Conservation (phyloP, 148 eudicot genomes). For the Tetragonia tetragonoides region DNA sequence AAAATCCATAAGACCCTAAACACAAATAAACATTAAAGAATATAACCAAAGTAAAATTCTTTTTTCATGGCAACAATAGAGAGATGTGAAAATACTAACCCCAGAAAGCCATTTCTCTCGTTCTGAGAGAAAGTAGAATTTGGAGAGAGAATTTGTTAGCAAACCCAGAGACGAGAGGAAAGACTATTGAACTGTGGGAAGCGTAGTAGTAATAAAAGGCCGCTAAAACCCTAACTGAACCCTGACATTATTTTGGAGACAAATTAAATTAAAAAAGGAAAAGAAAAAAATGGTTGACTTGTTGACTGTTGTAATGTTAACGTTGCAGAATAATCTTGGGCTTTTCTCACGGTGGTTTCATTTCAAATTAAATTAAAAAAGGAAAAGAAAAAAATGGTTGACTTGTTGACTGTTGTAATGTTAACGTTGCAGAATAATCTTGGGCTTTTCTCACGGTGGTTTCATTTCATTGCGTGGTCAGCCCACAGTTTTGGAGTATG, state of each 20-base stretch:
- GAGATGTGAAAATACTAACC: constrained; percentile 16
- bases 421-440: constrained; percentile 8
- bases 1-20: not conserved
- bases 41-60: not conserved
- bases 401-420: not conserved
- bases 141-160: not conserved
- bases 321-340: not conserved
- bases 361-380: not conserved
- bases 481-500: no score
- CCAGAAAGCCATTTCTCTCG: constrained; percentile 37
- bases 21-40: not conserved
- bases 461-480: no score
- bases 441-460: no score
- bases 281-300: not conserved
- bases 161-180: not conserved
- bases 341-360: no score
- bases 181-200: not conserved
- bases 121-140: constrained; percentile 1
- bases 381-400: not conserved
- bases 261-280: not conserved
- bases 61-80: not conserved
- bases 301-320: not conserved
- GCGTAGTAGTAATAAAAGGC: not conserved
- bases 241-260: not conserved
- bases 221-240: constrained; percentile 33